These are phyloP conservation scores for Multifurca ochricompacta DNA, from an alignment of 768 basidiomycete species.

Conservation along the genomic window DNA sequence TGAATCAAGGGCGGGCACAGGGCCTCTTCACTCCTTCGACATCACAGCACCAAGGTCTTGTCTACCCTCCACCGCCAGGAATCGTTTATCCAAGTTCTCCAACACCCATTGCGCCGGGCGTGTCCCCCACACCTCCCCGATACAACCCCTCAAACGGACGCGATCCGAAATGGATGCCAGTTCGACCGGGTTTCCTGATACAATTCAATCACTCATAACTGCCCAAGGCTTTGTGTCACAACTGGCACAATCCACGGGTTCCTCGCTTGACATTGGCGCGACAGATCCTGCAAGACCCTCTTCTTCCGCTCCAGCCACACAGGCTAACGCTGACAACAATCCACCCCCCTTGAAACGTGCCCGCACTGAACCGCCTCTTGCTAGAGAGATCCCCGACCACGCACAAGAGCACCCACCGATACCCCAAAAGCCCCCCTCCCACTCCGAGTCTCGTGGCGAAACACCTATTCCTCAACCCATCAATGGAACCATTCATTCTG, in stretches of 20 bases:
- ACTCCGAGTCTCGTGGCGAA: conserved; percentile 26
- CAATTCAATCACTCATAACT: conserved; percentile 19
- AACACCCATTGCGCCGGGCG: conserved; percentile 28
- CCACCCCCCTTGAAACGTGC: conserved; percentile 67
- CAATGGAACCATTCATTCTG: conserved; percentile 14
- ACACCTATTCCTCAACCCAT: conserved; percentile 16
- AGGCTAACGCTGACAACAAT: conserved; percentile 48
- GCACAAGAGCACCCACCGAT: conserved; percentile 24
- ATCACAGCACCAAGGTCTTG: conserved; percentile 41
- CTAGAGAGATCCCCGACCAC: conserved; percentile 8
- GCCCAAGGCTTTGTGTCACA: conserved; percentile 14
- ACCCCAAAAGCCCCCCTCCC: conserved; percentile 22
- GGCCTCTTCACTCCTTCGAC: conserved; percentile 83
- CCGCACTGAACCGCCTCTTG: conserved; percentile 43
- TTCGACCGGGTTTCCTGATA: conserved; percentile 15
- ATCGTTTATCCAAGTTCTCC: conserved; percentile 44
- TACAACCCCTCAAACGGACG: conserved; percentile 46
- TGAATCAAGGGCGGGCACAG: conserved; percentile 81
- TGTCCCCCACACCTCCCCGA: conserved; percentile 32
- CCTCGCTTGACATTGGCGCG: conserved; percentile 39
- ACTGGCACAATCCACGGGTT: conserved; percentile 27
- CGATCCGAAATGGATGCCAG: conserved; percentile 63
- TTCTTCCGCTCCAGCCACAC: conserved; percentile 36
- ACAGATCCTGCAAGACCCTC: conserved; percentile 43
- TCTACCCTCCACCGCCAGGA: conserved; percentile 47